Conservation (phyloP, 352 stramenopile species). For the Elongisporangium prolatum region DNA sequence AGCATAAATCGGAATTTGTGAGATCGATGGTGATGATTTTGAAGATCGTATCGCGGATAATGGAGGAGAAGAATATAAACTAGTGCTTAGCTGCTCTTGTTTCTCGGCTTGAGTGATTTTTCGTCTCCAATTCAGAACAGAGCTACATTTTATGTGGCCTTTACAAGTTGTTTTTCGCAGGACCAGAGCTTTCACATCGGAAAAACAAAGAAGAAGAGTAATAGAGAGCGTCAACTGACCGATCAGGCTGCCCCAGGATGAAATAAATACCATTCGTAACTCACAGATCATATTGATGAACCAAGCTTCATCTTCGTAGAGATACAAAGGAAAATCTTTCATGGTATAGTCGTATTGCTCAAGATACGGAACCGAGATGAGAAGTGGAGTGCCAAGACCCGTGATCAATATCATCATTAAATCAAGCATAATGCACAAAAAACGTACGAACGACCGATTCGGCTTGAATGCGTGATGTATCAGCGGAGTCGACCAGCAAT, state of each 20-base stretch:
- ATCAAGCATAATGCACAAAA: constrained; percentile 4
- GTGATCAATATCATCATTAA: constrained; percentile 19
- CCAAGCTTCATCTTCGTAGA: constrained; percentile 38
- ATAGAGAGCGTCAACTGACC: constrained; percentile 6
- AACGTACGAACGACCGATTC: constrained; percentile 5
- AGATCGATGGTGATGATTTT: no score
- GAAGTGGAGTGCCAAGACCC: constrained; percentile 19
- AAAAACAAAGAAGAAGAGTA: no score
- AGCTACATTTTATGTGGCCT: no score
- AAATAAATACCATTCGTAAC: constrained; percentile 24
- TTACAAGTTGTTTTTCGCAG: no score
- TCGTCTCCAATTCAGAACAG: no score
- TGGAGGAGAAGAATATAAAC: no score
- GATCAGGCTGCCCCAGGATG: constrained; percentile 1
- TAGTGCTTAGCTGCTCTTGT: no score
- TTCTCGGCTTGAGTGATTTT: no score
- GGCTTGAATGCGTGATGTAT: constrained; percentile 23
- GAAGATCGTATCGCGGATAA: no score
- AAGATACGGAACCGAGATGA: constrained; percentile 7
- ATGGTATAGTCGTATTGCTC: neutral
- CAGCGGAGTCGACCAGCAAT: constrained; percentile 28
- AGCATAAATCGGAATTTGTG: no score
- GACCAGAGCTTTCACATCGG: constrained; percentile 14
- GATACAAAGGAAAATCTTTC: neutral
- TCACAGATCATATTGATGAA: constrained; percentile 32